Base-by-base conservation (phyloP, 371 early-diverging fungal species). In the Mucor saturninus region DNA sequence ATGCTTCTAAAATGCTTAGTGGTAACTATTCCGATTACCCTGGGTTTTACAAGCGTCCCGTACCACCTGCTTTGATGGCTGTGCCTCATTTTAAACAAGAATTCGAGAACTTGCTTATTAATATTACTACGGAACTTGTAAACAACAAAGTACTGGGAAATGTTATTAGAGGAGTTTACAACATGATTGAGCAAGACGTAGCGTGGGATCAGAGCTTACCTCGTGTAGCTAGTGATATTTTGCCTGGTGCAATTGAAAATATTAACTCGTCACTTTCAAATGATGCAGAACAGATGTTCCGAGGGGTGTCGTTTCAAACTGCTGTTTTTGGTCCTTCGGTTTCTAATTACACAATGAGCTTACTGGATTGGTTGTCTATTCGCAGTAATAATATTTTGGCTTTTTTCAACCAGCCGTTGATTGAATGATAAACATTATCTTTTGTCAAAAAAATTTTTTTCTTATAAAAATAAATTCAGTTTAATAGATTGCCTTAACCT, bases 11-110 rank as follows among this genome's bases (percentile, higher is more conserved):
- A 26, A 26, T 5, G 38, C 46, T 59, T 9, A 74, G 7, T 9
- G 77, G 73, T 10, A 59, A 74, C 13, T 77, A 73, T 35, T 40
- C 52, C 0, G 15, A 64, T 4, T 77, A 57, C 48, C 64, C 61
- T 15, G 68, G 75, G 6, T 40, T 72, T 7, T 4, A 11, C 2
- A 21, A 21, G 1, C 59, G 69, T 13, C 78, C 78, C 11, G 48
- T 77, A 0, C 68, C 61, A 21, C 32, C 65, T 13, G 62, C 69
- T 5, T 10, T 73, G 0, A 15, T 69, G 2, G 32, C 54, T 0
- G 56, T 68, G 4, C 68, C 73, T 8, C 15, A 54, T 32, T 75
- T 63, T 29, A 64, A 65, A 32, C 26, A 31, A 29, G 32, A 58
- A 1, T 55, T 68, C 2, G 56, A 71, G 14, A 21, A 50, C 0